Evolutionary conservation across 257 asterid species (phyloP).

Genomic region (Sherardia arvensis): DNA sequence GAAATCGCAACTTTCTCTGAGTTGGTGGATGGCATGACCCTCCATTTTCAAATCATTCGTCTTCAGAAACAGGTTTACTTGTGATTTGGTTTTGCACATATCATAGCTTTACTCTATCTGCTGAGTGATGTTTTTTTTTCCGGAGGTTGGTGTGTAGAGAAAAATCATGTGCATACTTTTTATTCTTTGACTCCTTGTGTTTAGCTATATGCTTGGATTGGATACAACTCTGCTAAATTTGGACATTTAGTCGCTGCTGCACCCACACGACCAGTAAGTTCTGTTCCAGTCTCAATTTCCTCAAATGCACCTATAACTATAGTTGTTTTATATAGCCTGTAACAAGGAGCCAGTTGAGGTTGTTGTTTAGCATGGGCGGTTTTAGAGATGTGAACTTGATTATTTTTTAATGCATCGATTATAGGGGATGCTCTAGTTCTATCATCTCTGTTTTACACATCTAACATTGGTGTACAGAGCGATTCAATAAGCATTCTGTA

Average conservation of each 20-base stretch:
- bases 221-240: constrained; percentile 75
- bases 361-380: not conserved
- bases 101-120: not conserved
- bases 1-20: constrained; percentile 70
- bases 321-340: not conserved
- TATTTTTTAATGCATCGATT: not conserved
- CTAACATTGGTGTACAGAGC: constrained; percentile 38
- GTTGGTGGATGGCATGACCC: constrained; percentile 42
- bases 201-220: constrained; percentile 87
- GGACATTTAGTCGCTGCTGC: constrained; percentile 92
- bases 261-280: constrained; percentile 71
- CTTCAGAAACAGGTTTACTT: constrained; percentile 63
- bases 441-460: constrained; percentile 1
- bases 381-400: not conserved
- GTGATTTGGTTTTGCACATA: not conserved
- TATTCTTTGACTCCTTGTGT: not conserved
- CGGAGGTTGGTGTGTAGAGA: too few species aligned
- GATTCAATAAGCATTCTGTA: constrained; percentile 49
- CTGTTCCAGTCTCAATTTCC: not conserved
- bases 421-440: not conserved
- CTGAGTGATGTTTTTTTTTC: not conserved
- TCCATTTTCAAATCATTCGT: constrained; percentile 77
- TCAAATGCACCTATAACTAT: not conserved
- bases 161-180: not conserved
- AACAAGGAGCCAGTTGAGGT: not conserved